Conservation (phyloP, 371 early-diverging fungal species). For the Rhizopus delemar region DNA sequence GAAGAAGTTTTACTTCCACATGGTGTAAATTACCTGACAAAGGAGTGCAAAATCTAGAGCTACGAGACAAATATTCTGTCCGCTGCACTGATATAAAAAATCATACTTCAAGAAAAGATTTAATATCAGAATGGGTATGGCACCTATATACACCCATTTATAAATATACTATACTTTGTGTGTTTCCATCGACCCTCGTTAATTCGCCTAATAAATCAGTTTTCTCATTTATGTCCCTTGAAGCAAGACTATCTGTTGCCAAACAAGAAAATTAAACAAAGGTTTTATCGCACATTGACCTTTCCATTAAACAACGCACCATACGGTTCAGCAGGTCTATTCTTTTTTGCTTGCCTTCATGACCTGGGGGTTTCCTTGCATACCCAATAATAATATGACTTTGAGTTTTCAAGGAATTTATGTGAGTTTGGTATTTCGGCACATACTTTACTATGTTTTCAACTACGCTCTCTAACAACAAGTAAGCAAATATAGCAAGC, state of each 20-base stretch:
- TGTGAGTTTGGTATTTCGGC: constrained; percentile 7
- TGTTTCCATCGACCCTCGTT: constrained; percentile 9
- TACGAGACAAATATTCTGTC: constrained; percentile 13
- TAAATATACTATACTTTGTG: constrained; percentile 13
- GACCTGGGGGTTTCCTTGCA: constrained; percentile 17
- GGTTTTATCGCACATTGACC: constrained; percentile 11
- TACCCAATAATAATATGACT: constrained; percentile 12
- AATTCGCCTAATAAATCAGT: constrained; percentile 5
- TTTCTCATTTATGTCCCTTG: constrained; percentile 13
- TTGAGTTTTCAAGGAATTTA: constrained; percentile 8
- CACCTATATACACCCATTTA: background rate
- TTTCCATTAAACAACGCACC: constrained; percentile 11
- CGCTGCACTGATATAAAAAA: constrained; percentile 7
- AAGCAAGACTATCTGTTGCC: constrained; percentile 11
- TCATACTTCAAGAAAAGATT: constrained; percentile 5
- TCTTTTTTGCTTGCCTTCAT: constrained; percentile 10
- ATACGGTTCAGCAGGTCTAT: constrained; percentile 10
- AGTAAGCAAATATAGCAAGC: constrained; percentile 9
- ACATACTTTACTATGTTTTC: constrained; percentile 9
- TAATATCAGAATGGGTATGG: constrained; percentile 6
- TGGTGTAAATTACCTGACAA: constrained; percentile 11
- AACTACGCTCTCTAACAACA: constrained; percentile 2
- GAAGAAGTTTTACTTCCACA: constrained; percentile 9
- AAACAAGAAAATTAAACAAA: constrained; percentile 10
- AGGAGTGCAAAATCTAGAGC: constrained; percentile 12